Percentiles rank a stretch among this genome's conserved stretches.
phyloP scores from a whole-genome alignment of 352 stramenopile species.

The Hyaloperonospora brassicae region DNA sequence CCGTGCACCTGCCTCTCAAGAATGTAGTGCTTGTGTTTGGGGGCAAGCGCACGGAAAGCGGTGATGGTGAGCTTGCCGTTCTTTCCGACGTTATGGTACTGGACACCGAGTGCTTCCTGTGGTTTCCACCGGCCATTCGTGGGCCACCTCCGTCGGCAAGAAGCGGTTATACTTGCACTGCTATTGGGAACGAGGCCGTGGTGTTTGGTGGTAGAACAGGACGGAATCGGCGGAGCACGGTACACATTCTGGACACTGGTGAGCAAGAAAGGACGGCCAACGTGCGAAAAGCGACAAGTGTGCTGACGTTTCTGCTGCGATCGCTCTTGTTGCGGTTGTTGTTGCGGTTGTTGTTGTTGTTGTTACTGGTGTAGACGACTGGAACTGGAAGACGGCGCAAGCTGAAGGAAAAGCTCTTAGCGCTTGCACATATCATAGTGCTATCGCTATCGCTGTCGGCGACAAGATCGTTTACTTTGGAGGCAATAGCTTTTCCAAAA shows the following conservation, averaged over 20 bases:
- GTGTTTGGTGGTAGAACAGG: too few relatives aligned
- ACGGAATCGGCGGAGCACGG: too few relatives aligned
- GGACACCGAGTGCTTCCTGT: conserved; percentile 90
- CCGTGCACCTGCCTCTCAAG: conserved; percentile 83
- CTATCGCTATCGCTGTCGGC: conserved; percentile 45
- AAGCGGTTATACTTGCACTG: too few relatives aligned
- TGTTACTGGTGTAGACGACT: conserved; percentile 43
- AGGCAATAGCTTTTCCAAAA: conserved; percentile 87
- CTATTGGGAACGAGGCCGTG: too few relatives aligned
- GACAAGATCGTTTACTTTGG: conserved; percentile 89
- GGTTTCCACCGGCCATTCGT: conserved; percentile 86
- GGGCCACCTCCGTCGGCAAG: conserved; percentile 51
- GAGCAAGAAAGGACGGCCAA: too few relatives aligned
- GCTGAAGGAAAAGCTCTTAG: conserved; percentile 81
- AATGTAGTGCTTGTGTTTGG: conserved; percentile 90
- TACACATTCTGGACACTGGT: too few relatives aligned
- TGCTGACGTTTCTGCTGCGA: too few relatives aligned
- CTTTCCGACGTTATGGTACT: conserved; percentile 87
- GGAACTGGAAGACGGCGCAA: conserved; percentile 87
- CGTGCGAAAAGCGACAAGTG: too few relatives aligned
- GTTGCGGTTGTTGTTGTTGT: conserved; percentile 1
- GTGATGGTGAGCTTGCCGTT: conserved; percentile 55
- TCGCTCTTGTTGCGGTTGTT: too few relatives aligned
- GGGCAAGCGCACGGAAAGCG: conserved; percentile 65
- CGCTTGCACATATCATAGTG: conserved; percentile 88